Evolutionary conservation across 2,329 filamentous ascomycete species (phyloP).

Genomic region (Pseudogymnoascus verrucosus): DNA sequence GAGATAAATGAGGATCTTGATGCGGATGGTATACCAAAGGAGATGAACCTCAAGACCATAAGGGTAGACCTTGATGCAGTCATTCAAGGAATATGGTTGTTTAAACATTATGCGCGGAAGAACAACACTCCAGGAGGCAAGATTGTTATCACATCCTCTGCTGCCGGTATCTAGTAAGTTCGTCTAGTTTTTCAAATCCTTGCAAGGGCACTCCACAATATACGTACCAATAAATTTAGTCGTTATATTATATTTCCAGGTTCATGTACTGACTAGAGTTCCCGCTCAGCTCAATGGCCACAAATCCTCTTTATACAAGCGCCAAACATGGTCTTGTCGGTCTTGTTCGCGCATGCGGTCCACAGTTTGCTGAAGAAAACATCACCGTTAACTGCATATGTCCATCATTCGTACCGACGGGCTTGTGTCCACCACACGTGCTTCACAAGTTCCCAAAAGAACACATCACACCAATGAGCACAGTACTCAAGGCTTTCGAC

Average conservation of each 20-base stretch:
- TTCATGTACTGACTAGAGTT: too few relatives aligned
- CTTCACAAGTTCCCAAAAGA: constrained; percentile 25
- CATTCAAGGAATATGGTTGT: constrained; percentile 35
- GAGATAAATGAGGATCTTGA: constrained; percentile 26
- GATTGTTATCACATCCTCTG: constrained; percentile 33
- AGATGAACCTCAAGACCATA: constrained; percentile 31
- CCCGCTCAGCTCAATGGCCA: too few relatives aligned
- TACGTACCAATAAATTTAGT: constrained; percentile 11
- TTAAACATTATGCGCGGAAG: constrained; percentile 34
- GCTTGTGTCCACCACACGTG: constrained; percentile 24
- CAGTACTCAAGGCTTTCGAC: constrained; percentile 28
- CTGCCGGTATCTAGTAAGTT: constrained; percentile 28
- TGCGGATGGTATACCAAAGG: constrained; percentile 25
- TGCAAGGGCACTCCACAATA: constrained; percentile 7
- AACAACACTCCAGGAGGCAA: constrained; percentile 30
- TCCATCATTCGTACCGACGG: constrained; percentile 30
- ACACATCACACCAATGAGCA: constrained; percentile 30
- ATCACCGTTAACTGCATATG: constrained; percentile 31
- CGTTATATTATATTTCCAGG: not conserved
- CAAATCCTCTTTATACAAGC: constrained; percentile 17
- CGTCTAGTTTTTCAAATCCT: constrained; percentile 13
- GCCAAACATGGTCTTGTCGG: constrained; percentile 25
- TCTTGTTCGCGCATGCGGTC: constrained; percentile 25
- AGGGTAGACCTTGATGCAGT: constrained; percentile 34
- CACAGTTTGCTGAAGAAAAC: constrained; percentile 24